Evolutionary conservation across 2,329 filamentous ascomycete genomes (phyloP).

Genomic region (Didymella glomerata): DNA sequence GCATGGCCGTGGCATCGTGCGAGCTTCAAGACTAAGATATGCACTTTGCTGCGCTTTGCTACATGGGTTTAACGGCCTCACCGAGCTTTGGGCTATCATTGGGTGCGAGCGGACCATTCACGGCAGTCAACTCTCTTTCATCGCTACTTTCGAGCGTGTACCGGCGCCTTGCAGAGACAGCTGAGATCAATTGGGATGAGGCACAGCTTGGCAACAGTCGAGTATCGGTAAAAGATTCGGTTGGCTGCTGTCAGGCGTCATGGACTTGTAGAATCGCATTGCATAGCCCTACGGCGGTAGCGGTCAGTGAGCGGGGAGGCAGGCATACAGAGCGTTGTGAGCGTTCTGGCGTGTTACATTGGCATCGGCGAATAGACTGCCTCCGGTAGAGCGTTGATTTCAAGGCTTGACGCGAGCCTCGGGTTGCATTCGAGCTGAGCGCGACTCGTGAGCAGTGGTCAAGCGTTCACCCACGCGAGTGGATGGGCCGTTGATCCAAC

Average conservation of each 20-base stretch:
- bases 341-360: conserved; percentile 4
- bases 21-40: not conserved
- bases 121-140: not conserved
- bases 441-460: conserved; percentile 7
- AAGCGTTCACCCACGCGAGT: conserved; percentile 15
- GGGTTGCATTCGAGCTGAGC: conserved; percentile 11
- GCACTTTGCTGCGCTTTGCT: not conserved
- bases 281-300: conserved; percentile 3
- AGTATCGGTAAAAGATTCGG: not conserved
- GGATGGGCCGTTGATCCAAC: conserved; percentile 14
- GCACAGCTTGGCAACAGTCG: not conserved
- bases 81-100: conserved; percentile 3
- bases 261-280: conserved; percentile 13
- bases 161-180: not conserved
- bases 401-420: conserved; percentile 2
- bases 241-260: conserved; percentile 13
- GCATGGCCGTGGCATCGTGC: not conserved
- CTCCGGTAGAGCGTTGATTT: not conserved
- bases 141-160: not conserved
- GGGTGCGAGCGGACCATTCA: not conserved
- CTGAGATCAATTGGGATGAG: not conserved
- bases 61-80: conserved; percentile 9
- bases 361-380: not conserved
- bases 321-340: not conserved
- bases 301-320: not conserved